Evolutionary conservation across 1,284 basidiomycete genomes (phyloP).

Genomic region (Leccinum fallax): DNA sequence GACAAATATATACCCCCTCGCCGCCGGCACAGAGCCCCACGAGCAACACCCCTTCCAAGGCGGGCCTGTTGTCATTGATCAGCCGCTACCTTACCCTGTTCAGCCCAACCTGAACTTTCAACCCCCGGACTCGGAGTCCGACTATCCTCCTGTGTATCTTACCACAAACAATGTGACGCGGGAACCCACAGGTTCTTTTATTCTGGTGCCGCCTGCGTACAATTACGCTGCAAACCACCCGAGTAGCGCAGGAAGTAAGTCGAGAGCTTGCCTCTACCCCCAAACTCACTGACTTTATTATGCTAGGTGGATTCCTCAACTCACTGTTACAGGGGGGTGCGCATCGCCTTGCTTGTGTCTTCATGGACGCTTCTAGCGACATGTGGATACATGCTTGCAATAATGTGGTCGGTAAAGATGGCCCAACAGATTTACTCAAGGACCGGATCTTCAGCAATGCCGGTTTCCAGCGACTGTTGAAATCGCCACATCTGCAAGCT

Average conservation of each 20-base stretch:
- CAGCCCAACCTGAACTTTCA: too few species aligned
- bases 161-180: not conserved
- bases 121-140: not conserved
- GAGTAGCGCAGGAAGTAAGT: not conserved
- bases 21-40: too few species aligned
- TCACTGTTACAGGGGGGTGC: not conserved
- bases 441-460: not conserved
- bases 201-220: not conserved
- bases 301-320: not conserved
- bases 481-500: not conserved
- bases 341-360: not conserved
- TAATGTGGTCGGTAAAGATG: not conserved
- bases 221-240: not conserved
- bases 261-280: not conserved
- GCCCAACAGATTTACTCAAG: not conserved
- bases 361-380: not conserved
- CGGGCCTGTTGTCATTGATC: too few species aligned
- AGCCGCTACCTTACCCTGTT: too few species aligned
- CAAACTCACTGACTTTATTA: not conserved
- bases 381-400: not conserved
- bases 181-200: not conserved
- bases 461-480: not conserved
- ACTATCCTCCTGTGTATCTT: not conserved
- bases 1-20: too few species aligned
- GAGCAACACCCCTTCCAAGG: too few species aligned